Conservation (phyloP, 129 eudicot species). For the Centrapalus pauciflorus region DNA sequence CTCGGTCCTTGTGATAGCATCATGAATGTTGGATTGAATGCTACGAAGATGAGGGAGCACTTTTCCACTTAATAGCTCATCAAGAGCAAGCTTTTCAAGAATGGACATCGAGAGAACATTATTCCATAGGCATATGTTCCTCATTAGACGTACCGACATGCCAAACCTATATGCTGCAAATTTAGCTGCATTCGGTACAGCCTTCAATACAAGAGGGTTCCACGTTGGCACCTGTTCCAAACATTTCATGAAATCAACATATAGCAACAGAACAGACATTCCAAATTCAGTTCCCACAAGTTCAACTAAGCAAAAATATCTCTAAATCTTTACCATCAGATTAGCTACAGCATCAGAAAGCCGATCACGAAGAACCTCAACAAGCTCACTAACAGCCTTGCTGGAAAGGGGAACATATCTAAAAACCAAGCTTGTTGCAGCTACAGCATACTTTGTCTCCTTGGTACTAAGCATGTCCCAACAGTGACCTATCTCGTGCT, state of each 20-base stretch:
- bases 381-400: conserved; percentile 58
- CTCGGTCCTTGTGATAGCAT: conserved; percentile 76
- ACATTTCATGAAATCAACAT: background rate
- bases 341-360: conserved; percentile 70
- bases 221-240: conserved; percentile 77
- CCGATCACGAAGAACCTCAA: conserved; percentile 64
- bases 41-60: conserved; percentile 88
- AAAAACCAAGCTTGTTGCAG: conserved; percentile 62
- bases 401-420: conserved; percentile 67
- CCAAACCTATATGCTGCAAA: conserved; percentile 87
- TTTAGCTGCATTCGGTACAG: conserved; percentile 87
- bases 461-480: conserved; percentile 90
- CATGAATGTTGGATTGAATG: conserved; percentile 68
- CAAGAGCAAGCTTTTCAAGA: conserved; percentile 82
- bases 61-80: conserved; percentile 72
- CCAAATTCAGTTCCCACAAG: too few species aligned
- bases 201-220: conserved; percentile 68
- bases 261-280: background rate
- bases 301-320: background rate
- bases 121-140: conserved; percentile 87
- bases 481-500: conserved; percentile 62
- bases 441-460: conserved; percentile 73
- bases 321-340: conserved; percentile 39
- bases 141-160: conserved; percentile 68
- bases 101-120: conserved; percentile 56